These are phyloP conservation scores for Quercus rubra DNA, from an alignment of 306 rosid genomes.

Conservation along the genomic window DNA sequence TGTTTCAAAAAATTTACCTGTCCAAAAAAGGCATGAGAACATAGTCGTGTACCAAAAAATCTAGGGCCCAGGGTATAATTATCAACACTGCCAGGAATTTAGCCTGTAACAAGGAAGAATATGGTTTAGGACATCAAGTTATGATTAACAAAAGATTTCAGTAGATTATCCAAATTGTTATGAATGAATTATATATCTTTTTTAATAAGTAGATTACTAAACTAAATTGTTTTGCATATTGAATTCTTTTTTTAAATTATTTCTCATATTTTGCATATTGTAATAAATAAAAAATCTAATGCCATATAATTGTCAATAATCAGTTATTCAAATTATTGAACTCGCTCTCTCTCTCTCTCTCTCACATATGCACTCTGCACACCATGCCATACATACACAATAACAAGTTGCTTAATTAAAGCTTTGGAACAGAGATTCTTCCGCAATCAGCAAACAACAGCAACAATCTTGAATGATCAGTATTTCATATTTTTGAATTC, in stretches of 20 bases:
- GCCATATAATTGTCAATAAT: neutral
- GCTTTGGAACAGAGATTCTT: neutral
- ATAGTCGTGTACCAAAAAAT: slow-evolving; percentile 90
- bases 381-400: neutral
- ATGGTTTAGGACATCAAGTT: neutral
- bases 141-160: slow-evolving; percentile 3
- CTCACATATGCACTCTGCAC: neutral
- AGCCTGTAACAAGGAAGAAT: slow-evolving; percentile 56
- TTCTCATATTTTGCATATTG: neutral
- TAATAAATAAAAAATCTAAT: neutral
- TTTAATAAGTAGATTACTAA: neutral
- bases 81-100: slow-evolving; percentile 77
- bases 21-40: slow-evolving; percentile 92
- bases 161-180: slow-evolving; percentile 12
- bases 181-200: neutral
- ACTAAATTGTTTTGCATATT: neutral
- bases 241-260: neutral
- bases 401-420: neutral
- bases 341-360: neutral
- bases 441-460: neutral
- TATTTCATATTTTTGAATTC: neutral
- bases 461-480: neutral
- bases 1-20: slow-evolving; percentile 44
- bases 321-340: neutral
- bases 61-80: slow-evolving; percentile 83